Percentiles rank a stretch among this genome's conserved stretches.
These are phyloP conservation scores for Byssothecium circinans DNA, from an alignment of 2,329 filamentous ascomycete genomes.

Conservation along the genomic window DNA sequence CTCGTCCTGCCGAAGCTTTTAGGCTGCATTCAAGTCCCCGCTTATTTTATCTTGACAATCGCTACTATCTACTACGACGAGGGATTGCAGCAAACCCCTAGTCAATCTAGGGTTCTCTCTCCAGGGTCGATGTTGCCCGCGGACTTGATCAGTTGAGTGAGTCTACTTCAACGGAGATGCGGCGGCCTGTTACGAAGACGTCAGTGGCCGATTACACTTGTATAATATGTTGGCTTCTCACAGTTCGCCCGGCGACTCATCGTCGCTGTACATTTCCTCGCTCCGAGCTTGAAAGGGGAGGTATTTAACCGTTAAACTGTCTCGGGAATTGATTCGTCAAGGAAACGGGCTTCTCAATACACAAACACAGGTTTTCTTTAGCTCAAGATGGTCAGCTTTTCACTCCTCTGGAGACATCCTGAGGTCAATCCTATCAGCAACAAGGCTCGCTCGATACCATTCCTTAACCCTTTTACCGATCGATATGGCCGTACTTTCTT, in stretches of 20 bases:
- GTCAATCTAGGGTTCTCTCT: background rate
- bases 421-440: constrained; percentile 78
- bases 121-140: constrained; percentile 16
- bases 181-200: background rate
- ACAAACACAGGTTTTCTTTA: too few relatives aligned
- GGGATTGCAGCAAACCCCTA: background rate
- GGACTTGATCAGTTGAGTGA: constrained; percentile 10
- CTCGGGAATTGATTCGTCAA: background rate
- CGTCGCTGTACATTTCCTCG: background rate
- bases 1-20: background rate
- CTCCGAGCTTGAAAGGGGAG: too few relatives aligned
- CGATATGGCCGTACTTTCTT: constrained; percentile 83
- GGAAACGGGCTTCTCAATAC: too few relatives aligned
- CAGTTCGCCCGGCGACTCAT: too few relatives aligned
- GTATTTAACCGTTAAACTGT: too few relatives aligned
- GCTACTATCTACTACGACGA: background rate
- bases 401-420: constrained; percentile 52
- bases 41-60: background rate
- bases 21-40: background rate
- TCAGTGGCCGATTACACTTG: constrained; percentile 1
- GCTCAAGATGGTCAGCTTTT: constrained; percentile 17
- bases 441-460: constrained; percentile 76
- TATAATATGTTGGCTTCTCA: constrained; percentile 6
- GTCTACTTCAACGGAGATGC: constrained; percentile 16
- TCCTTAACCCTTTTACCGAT: constrained; percentile 72